A percentile compares a stretch with the other conserved stretches of the same genome.
Conservation (phyloP, 192 early-diverging fungal species). For the Cladochytrium replicatum region DNA sequence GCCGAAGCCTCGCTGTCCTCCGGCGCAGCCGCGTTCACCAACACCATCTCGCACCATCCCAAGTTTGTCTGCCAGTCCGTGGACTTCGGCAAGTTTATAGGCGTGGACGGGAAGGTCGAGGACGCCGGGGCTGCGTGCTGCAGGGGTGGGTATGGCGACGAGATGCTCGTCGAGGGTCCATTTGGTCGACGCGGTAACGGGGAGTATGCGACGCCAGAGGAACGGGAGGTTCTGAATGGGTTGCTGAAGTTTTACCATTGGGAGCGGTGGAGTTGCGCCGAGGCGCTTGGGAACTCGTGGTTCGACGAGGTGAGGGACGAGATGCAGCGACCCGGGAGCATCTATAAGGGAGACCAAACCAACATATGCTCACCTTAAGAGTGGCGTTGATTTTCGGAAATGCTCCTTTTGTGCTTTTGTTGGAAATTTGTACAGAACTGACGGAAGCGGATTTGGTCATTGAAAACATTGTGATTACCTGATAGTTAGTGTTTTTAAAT, state of each 20-base stretch:
- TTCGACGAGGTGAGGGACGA: no score
- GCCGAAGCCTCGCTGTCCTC: not conserved
- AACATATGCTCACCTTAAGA: no score
- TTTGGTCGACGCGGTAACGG: slow-evolving; percentile 4
- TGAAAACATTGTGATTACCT: no score
- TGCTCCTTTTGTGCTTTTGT: no score
- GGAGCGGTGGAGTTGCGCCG: slow-evolving; percentile 20
- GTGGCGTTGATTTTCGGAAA: no score
- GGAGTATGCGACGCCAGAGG: slow-evolving; percentile 16
- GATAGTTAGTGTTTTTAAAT: no score
- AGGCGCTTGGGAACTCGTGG: no score
- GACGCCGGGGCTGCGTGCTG: not conserved
- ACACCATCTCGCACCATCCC: not conserved
- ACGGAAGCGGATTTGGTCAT: no score
- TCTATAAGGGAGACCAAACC: no score
- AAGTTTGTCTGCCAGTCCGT: not conserved
- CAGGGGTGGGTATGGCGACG: not conserved
- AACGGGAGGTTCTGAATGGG: slow-evolving; percentile 18
- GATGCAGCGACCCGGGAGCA: no score
- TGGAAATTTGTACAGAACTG: no score
- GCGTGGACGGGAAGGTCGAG: slow-evolving; percentile 1
- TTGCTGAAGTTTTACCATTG: slow-evolving; percentile 25
- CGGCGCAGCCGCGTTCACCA: not conserved
- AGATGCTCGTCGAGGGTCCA: not conserved
- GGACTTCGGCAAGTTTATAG: slow-evolving; percentile 2